Base-by-base conservation (phyloP, 2,329 filamentous ascomycete genomes). In the Microsporum canis region DNA sequence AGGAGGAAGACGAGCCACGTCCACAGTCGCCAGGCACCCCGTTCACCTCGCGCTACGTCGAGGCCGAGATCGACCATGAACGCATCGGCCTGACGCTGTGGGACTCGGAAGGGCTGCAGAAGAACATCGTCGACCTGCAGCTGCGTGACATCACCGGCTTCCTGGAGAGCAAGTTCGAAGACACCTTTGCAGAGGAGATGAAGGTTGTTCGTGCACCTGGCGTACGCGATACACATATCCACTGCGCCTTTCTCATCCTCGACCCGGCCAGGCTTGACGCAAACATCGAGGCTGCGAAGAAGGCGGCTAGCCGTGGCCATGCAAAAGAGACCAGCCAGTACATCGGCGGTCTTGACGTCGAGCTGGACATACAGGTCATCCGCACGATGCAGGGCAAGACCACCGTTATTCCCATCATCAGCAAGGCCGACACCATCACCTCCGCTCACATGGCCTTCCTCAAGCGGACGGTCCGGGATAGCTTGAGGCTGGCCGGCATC, bases 361-460 rank as follows among this genome's bases (percentile, higher is more conserved):
- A 90, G 66, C 82, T 99, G 7, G 94, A 99, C 71, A 77, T 99
- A 29, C 91, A 96, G 71, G 88, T 96, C 61, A 80, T 99, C 68
- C 88, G 88, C 56, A 88, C 88, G 14, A 82, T 99, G 33, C 87
- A 95, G 72, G 88, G 89, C 68, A 96, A 96, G 80, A 97, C 94
- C 0, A 95, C 90, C 0, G 90, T 97, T 62, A 89, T 99, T 55
- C 94, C 94, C 0, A 86, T 99, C 62, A 92, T 99, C 70, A 88
- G 91, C 71, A 99, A 99, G 76, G 92, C 94, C 43, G 94, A 99
- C 72, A 96, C 91, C 12, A 88, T 97, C 68, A 97, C 94, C n/a
- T 86, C 88, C 0, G 88, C 88, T 59, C 94, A 99, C 75, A 97
- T 97, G 94, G 80, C 84, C 53, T 86, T 89, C 68, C 82, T 99